Evolutionary conservation across 2,329 filamentous ascomycete species (phyloP).

Genomic region (Fonsecaea pugnacius): DNA sequence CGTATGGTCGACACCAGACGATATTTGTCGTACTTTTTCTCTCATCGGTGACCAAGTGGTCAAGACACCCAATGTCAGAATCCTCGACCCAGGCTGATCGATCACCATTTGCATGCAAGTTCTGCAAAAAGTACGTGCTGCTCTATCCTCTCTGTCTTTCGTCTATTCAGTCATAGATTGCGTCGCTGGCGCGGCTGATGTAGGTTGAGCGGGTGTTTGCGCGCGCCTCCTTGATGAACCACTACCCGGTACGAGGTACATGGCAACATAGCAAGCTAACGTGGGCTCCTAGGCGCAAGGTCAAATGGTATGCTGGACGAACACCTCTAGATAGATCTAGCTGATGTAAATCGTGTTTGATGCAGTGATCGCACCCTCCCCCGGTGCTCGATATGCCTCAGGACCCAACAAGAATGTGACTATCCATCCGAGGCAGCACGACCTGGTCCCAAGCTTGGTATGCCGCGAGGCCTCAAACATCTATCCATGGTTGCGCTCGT

Average conservation of each 20-base stretch:
- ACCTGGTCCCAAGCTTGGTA: conserved; percentile 32
- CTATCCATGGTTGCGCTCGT: too few relatives aligned
- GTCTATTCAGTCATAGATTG: neutral
- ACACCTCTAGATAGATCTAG: neutral
- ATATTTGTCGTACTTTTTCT: too few relatives aligned
- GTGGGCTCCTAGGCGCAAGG: conserved; percentile 6
- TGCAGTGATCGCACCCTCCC: conserved; percentile 11
- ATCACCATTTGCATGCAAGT: conserved; percentile 3
- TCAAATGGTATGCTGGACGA: conserved; percentile 14
- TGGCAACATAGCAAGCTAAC: neutral
- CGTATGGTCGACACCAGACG: too few relatives aligned
- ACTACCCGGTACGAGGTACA: too few relatives aligned
- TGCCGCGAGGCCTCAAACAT: neutral
- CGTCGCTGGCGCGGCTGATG: too few relatives aligned
- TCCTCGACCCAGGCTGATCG: too few relatives aligned
- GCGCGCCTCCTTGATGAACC: too few relatives aligned
- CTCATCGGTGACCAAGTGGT: too few relatives aligned
- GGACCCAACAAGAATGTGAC: conserved; percentile 11
- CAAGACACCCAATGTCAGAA: too few relatives aligned
- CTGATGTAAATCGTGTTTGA: neutral
- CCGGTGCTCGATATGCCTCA: conserved; percentile 10
- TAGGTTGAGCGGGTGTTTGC: too few relatives aligned
- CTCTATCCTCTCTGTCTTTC: neutral
- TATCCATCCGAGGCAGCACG: conserved; percentile 20
- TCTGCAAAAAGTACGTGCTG: conserved; percentile 5